Evolutionary conservation across 1,284 basidiomycete species (phyloP).

Genomic region (Schizophyllum amplum): DNA sequence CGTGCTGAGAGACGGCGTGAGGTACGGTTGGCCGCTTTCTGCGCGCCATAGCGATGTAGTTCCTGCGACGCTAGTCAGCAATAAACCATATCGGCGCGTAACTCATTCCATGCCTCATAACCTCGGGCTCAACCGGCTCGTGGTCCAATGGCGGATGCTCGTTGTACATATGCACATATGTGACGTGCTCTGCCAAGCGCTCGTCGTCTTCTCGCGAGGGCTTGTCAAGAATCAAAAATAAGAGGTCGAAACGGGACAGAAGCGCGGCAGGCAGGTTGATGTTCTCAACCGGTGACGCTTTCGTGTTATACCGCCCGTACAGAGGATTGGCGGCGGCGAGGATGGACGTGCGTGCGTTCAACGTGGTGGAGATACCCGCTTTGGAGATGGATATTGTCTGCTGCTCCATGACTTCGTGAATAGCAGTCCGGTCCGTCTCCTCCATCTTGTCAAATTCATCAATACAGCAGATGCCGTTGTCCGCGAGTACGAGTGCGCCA

Average conservation of each 20-base stretch:
- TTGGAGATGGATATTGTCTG: conserved; percentile 99
- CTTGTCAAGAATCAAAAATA: conserved; percentile 97
- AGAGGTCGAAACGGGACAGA: conserved; percentile 90
- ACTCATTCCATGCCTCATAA: conserved; percentile 66
- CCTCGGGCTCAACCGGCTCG: conserved; percentile 75
- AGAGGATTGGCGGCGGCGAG: conserved; percentile 97
- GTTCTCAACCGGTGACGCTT: conserved; percentile 96
- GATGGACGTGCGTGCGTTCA: conserved; percentile 98
- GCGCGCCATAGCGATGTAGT: conserved; percentile 95
- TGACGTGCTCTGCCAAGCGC: conserved; percentile 93
- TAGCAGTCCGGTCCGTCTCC: conserved; percentile 93
- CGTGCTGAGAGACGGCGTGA: conserved; percentile 81
- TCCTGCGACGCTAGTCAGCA: conserved; percentile 37
- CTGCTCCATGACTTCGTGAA: conserved; percentile 99
- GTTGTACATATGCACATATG: conserved; percentile 97
- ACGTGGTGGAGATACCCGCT: conserved; percentile 96
- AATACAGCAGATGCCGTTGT: conserved; percentile 99
- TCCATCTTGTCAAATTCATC: conserved; percentile 99
- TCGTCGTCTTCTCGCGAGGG: conserved; percentile 94
- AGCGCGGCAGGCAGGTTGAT: conserved; percentile 98
- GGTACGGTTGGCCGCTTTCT: conserved; percentile 85
- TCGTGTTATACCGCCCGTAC: conserved; percentile 97
- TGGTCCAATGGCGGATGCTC: conserved; percentile 80
- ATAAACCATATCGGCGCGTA: background rate
- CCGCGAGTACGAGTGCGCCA: conserved; percentile 94